Conservation (phyloP, 1,284 basidiomycete genomes). For the Puccinia horiana region DNA sequence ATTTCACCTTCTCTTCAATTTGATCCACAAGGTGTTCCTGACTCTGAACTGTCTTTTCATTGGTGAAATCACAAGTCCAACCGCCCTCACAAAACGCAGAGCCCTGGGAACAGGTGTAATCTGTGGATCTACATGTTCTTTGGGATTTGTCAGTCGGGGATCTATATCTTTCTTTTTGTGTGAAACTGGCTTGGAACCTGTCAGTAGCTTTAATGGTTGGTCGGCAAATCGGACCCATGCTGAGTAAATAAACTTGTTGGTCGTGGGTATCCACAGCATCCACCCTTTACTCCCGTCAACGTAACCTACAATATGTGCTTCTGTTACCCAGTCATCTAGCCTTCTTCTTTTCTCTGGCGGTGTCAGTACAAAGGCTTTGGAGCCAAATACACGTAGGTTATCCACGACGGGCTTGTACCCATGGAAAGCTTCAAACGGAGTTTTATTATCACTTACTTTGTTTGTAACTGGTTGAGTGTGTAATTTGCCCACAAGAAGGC, state of each 20-base stretch:
- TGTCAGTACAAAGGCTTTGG: too few species aligned
- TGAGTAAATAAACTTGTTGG: neutral
- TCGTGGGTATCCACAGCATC: slow-evolving; percentile 2
- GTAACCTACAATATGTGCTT: neutral
- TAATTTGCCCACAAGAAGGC: too few species aligned
- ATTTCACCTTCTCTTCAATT: neutral
- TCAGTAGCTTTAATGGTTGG: neutral
- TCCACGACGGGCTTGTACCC: too few species aligned
- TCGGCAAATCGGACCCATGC: slow-evolving; percentile 6
- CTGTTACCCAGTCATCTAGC: neutral
- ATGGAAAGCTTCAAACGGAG: too few species aligned
- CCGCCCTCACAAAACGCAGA: neutral
- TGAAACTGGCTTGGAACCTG: neutral
- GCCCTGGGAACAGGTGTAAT: neutral
- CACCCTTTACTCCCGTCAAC: neutral
- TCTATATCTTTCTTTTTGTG: neutral
- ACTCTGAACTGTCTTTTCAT: neutral
- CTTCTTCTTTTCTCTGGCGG: neutral
- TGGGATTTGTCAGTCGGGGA: neutral
- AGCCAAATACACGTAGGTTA: too few species aligned
- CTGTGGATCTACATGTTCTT: neutral
- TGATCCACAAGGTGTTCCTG: neutral
- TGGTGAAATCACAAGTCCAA: neutral
- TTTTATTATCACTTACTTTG: neutral
- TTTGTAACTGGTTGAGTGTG: neutral